Conservation (phyloP, 2,329 filamentous ascomycete species). For the Cladosporium sp. region DNA sequence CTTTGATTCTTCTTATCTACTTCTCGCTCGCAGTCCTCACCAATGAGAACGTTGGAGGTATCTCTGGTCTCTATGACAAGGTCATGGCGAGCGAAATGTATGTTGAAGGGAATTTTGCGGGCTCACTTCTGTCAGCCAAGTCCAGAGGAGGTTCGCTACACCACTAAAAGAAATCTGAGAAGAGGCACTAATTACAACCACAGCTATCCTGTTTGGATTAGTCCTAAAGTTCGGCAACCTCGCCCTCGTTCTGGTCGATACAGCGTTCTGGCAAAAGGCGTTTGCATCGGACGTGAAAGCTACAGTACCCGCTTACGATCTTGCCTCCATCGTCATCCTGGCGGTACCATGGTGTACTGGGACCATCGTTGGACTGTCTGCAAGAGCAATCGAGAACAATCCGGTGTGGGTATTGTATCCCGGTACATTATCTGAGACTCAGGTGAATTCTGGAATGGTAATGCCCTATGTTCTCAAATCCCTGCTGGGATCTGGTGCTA, state of each 20-base stretch:
- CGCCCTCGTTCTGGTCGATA: constrained; percentile 45
- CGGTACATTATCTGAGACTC: constrained; percentile 32
- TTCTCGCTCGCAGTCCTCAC: constrained; percentile 43
- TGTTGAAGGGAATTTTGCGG: constrained; percentile 42
- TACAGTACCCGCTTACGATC: constrained; percentile 43
- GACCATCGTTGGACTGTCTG: constrained; percentile 42
- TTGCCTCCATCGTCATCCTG: constrained; percentile 41
- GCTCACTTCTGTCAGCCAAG: constrained; percentile 45
- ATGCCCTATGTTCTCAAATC: constrained; percentile 44
- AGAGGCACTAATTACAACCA: not conserved
- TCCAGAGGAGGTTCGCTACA: constrained; percentile 35
- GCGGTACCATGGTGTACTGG: constrained; percentile 44
- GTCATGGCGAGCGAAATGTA: constrained; percentile 39
- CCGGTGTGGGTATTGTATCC: constrained; percentile 43
- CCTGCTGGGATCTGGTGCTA: constrained; percentile 38
- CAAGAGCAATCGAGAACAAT: constrained; percentile 41
- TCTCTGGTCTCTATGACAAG: constrained; percentile 42
- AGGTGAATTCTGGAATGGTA: constrained; percentile 41
- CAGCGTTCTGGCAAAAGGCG: constrained; percentile 49
- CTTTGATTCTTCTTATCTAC: constrained; percentile 44
- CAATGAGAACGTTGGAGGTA: constrained; percentile 37
- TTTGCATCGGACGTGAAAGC: constrained; percentile 44
- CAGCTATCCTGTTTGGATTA: constrained; percentile 35
- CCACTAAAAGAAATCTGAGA: not conserved
- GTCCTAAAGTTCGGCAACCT: constrained; percentile 46